Evolutionary conservation across 2,329 filamentous ascomycete genomes (phyloP).

Genomic region (Ilyonectria robusta): DNA sequence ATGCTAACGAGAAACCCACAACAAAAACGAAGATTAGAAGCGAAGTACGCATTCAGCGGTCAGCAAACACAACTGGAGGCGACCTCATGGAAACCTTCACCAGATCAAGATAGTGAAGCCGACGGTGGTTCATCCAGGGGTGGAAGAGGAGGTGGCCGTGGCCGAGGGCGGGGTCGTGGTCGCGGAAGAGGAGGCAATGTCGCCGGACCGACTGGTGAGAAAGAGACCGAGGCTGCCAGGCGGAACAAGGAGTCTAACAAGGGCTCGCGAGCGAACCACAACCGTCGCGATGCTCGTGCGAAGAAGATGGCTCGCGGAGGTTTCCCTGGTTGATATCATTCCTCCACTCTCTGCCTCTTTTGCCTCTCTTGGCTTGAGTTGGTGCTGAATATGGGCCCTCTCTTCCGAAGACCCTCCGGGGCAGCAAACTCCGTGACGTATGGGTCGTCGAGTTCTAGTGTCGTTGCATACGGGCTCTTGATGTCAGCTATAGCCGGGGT

Average conservation of each 20-base stretch:
- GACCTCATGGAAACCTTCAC: conserved; percentile 74
- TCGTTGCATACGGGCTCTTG: conserved; percentile 57
- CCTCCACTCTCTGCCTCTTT: conserved; percentile 40
- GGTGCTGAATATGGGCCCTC: conserved; percentile 18
- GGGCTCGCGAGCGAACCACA: conserved; percentile 86
- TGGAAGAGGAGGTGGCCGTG: conserved; percentile 61
- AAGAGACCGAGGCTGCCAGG: conserved; percentile 79
- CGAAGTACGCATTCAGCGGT: conserved; percentile 77
- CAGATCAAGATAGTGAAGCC: conserved; percentile 70
- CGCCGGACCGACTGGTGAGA: conserved; percentile 76
- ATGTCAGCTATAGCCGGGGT: conserved; percentile 53
- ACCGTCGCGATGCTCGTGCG: conserved; percentile 79
- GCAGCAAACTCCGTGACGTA: conserved; percentile 28
- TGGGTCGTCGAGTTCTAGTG: conserved; percentile 54
- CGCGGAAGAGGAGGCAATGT: conserved; percentile 72
- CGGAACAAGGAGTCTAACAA: conserved; percentile 88
- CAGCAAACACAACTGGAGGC: conserved; percentile 75
- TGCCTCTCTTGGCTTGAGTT: conserved; percentile 23
- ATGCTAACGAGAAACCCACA: conserved; percentile 84
- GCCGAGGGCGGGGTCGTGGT: conserved; percentile 65
- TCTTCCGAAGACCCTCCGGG: conserved; percentile 38
- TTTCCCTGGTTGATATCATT: conserved; percentile 51
- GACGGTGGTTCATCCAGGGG: conserved; percentile 62
- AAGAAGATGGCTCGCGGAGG: conserved; percentile 74
- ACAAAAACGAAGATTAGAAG: conserved; percentile 78